Evolutionary conservation across 352 stramenopile genomes (phyloP).

Genomic region (Phytophthora agathidicida): DNA sequence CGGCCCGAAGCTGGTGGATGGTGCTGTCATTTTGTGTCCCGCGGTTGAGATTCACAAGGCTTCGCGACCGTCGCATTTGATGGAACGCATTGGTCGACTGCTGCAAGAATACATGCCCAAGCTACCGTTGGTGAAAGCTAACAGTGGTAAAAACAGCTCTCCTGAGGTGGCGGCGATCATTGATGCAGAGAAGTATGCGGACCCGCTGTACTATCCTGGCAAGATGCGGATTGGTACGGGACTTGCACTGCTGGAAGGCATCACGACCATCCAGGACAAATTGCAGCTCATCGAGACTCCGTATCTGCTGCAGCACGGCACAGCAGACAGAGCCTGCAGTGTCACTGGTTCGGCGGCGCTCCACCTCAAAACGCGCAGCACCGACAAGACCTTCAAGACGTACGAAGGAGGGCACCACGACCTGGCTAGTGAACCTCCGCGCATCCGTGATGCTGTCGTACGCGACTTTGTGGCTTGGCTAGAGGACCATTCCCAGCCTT

Average conservation of each 20-base stretch:
- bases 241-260: conserved; percentile 68
- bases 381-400: conserved; percentile 75
- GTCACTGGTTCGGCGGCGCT: conserved; percentile 70
- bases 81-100: conserved; percentile 59
- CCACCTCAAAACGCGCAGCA: conserved; percentile 54
- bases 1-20: conserved; percentile 57
- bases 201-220: conserved; percentile 79
- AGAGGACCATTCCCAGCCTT: conserved; percentile 38
- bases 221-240: conserved; percentile 77
- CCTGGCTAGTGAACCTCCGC: conserved; percentile 73
- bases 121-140: conserved; percentile 61
- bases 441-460: conserved; percentile 66
- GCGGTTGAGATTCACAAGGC: conserved; percentile 70
- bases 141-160: conserved; percentile 69
- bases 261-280: conserved; percentile 61
- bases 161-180: conserved; percentile 59
- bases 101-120: conserved; percentile 67
- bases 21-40: conserved; percentile 73
- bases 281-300: conserved; percentile 65
- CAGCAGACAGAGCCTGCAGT: conserved; percentile 69
- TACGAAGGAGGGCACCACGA: conserved; percentile 71
- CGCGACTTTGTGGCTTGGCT: conserved; percentile 79
- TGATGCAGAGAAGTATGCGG: conserved; percentile 56
- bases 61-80: conserved; percentile 47
- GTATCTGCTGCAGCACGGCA: conserved; percentile 82